Evolutionary conservation across 495 filamentous ascomycete genomes (phyloP).

Genomic region (Penicillium macrosclerotiorum): DNA sequence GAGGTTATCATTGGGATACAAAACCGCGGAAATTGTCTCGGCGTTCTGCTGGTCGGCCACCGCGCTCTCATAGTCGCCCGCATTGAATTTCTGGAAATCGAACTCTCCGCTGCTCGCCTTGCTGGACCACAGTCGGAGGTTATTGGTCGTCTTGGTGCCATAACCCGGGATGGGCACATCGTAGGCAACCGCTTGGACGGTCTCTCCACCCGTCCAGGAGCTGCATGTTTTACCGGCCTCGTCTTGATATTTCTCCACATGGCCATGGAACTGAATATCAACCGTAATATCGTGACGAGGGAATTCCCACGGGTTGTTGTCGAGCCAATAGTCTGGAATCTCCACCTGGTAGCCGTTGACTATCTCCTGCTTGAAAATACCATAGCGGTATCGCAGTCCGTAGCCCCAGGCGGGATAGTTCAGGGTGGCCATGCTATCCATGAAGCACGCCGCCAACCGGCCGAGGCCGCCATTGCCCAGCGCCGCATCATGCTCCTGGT

Average conservation of each 20-base stretch:
- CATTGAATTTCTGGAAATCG: conserved; percentile 99
- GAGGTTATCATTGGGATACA: conserved; percentile 97
- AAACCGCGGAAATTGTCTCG: conserved; percentile 95
- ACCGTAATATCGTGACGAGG: conserved; percentile 92
- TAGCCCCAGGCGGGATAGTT: conserved; percentile 98
- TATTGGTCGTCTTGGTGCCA: conserved; percentile 87
- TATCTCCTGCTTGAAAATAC: conserved; percentile 99
- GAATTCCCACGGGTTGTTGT: conserved; percentile 99
- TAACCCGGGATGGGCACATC: conserved; percentile 95
- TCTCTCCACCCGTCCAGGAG: conserved; percentile 90
- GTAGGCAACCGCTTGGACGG: conserved; percentile 88
- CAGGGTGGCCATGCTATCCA: conserved; percentile 90
- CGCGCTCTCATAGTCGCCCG: conserved; percentile 94
- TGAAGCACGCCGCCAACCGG: conserved; percentile 91
- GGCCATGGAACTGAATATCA: conserved; percentile 93
- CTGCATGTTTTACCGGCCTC: conserved; percentile 68
- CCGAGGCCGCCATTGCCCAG: conserved; percentile 95
- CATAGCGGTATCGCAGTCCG: conserved; percentile 90
- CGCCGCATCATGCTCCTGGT: conserved; percentile 93
- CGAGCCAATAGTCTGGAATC: conserved; percentile 97
- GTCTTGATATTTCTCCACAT: conserved; percentile 69
- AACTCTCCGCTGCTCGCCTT: conserved; percentile 97
- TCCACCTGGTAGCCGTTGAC: conserved; percentile 97
- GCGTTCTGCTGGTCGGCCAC: conserved; percentile 94
- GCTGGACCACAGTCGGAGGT: conserved; percentile 93